Evolutionary conservation across 352 stramenopile species (phyloP).

Genomic region (Pythium sukuiense): DNA sequence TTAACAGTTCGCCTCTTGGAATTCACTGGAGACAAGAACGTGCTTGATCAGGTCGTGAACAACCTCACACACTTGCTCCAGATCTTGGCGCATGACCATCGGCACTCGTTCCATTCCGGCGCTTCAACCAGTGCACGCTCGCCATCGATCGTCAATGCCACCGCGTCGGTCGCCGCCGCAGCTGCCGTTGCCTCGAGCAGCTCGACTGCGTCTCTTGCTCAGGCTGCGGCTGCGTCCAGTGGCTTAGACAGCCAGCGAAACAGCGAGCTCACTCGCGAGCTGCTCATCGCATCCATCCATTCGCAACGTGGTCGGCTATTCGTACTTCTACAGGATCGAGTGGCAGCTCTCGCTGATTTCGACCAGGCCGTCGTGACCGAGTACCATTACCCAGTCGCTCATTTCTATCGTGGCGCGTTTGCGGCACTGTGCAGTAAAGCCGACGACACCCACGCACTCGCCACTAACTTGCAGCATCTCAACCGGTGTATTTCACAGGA

Average conservation of each 20-base stretch:
- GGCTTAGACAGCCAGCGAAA: slow-evolving; percentile 13
- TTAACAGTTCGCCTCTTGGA: slow-evolving; percentile 65
- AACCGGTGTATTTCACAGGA: slow-evolving; percentile 66
- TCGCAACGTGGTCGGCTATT: slow-evolving; percentile 63
- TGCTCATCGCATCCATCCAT: slow-evolving; percentile 58
- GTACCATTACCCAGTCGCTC: slow-evolving; percentile 76
- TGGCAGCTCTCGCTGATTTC: slow-evolving; percentile 55
- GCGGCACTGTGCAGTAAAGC: slow-evolving; percentile 43
- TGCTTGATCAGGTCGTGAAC: slow-evolving; percentile 62
- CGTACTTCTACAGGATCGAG: slow-evolving; percentile 55
- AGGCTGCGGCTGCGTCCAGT: neutral
- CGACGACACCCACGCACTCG: slow-evolving; percentile 35
- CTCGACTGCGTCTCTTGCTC: neutral
- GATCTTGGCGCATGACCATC: slow-evolving; percentile 43
- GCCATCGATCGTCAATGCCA: slow-evolving; percentile 18
- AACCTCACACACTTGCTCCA: slow-evolving; percentile 62
- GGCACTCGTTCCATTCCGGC: slow-evolving; percentile 30
- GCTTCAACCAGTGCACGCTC: neutral
- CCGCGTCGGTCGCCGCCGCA: slow-evolving; percentile 2
- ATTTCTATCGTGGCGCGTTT: slow-evolving; percentile 78
- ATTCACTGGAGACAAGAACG: slow-evolving; percentile 57
- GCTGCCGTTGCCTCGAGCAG: neutral
- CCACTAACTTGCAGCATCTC: slow-evolving; percentile 55
- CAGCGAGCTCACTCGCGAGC: slow-evolving; percentile 31
- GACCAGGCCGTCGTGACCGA: slow-evolving; percentile 74